A percentile compares a stretch with the other conserved stretches of the same genome.
phyloP scores from a whole-genome alignment of 768 basidiomycete genomes.

The Gautieria morchelliformis region DNA sequence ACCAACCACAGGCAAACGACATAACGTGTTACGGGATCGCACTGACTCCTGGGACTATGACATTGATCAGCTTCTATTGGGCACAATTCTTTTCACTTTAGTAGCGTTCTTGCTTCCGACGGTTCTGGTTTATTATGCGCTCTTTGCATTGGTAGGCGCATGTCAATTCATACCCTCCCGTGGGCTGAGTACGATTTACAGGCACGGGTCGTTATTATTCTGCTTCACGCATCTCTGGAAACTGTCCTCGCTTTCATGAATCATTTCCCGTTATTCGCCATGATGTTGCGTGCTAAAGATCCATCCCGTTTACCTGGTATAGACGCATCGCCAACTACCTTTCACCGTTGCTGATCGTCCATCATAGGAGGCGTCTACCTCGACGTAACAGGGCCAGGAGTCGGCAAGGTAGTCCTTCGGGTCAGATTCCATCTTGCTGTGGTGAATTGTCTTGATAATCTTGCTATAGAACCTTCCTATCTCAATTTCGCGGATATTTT shows the following conservation, averaged over 20 bases:
- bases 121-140: conserved; percentile 71
- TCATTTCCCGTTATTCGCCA: conserved; percentile 83
- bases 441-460: neutral
- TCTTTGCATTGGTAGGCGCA: conserved; percentile 60
- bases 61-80: conserved; percentile 89
- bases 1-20: conserved; percentile 62
- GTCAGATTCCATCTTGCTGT: neutral
- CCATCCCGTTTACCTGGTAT: conserved; percentile 73
- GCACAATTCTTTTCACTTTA: conserved; percentile 81
- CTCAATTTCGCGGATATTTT: conserved; percentile 16
- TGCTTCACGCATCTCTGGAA: conserved; percentile 53
- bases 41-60: conserved; percentile 88
- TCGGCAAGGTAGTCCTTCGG: neutral
- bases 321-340: neutral
- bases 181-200: conserved; percentile 16
- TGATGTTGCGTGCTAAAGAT: conserved; percentile 80
- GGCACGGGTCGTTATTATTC: conserved; percentile 46
- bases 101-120: conserved; percentile 79
- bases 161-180: too few relatives aligned
- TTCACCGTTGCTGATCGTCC: neutral
- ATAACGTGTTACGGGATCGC: conserved; percentile 79
- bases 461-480: conserved; percentile 15
- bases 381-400: neutral
- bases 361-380: conserved; percentile 10
- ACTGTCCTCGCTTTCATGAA: conserved; percentile 73